Conservation (phyloP, 2,329 filamentous ascomycete species). For the Colletotrichum shisoi region DNA sequence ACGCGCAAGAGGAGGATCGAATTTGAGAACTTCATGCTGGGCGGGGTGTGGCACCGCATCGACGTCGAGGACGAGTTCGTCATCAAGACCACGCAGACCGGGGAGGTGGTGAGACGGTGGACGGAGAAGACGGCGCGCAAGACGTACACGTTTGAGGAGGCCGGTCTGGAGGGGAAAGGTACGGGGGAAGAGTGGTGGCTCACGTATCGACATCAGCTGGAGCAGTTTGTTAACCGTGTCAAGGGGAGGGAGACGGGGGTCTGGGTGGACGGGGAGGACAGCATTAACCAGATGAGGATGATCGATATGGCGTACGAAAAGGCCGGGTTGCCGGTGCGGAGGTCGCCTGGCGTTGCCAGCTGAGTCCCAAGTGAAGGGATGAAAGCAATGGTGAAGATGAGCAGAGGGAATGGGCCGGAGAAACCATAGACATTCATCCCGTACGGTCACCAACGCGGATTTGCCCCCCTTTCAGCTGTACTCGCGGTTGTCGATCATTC, state of each 20-base stretch:
- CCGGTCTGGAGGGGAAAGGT: slow-evolving; percentile 44
- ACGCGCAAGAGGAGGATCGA: slow-evolving; percentile 44
- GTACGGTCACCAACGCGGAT: no score
- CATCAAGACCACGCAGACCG: slow-evolving; percentile 43
- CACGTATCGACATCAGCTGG: slow-evolving; percentile 57
- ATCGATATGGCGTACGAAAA: slow-evolving; percentile 58
- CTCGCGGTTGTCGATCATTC: no score
- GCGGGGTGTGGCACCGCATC: slow-evolving; percentile 48
- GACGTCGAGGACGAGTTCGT: slow-evolving; percentile 49
- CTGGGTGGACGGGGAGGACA: slow-evolving; percentile 55
- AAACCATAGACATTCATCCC: background rate
- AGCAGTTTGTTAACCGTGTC: slow-evolving; percentile 58
- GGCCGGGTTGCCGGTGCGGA: slow-evolving; percentile 38
- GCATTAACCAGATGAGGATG: slow-evolving; percentile 55
- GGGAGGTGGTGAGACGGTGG: slow-evolving; percentile 42
- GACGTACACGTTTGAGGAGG: slow-evolving; percentile 49
- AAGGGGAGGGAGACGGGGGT: slow-evolving; percentile 49
- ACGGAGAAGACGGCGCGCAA: slow-evolving; percentile 44
- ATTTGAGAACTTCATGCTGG: slow-evolving; percentile 44
- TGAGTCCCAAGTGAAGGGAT: background rate
- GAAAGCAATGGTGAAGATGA: background rate
- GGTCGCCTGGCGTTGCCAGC: slow-evolving; percentile 36
- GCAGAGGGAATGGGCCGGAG: background rate
- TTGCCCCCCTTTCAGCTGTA: background rate
- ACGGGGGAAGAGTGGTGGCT: slow-evolving; percentile 51